Conservation (phyloP, 371 early-diverging fungal genomes). For the Syncephalis plumigaleata region DNA sequence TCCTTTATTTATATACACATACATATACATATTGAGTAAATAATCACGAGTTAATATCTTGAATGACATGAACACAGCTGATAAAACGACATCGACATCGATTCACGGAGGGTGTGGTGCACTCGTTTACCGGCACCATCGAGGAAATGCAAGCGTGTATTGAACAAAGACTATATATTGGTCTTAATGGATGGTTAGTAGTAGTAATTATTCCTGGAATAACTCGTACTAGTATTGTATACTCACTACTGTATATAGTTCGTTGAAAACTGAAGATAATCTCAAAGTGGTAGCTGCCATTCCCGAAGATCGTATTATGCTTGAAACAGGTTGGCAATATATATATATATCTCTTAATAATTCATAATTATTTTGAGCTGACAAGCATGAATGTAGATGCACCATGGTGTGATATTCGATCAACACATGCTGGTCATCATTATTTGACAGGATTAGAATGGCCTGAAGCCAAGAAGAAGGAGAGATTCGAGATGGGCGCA, state of each 20-base stretch:
- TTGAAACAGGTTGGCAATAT: slow-evolving; percentile 63
- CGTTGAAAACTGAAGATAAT: slow-evolving; percentile 78
- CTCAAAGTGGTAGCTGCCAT: slow-evolving; percentile 59
- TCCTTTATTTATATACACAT: slow-evolving; percentile 7
- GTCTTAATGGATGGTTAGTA: slow-evolving; percentile 83
- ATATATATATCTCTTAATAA: neutral
- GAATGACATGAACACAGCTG: slow-evolving; percentile 11
- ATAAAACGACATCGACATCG: slow-evolving; percentile 37
- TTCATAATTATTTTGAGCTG: neutral
- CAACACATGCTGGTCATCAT: slow-evolving; percentile 62
- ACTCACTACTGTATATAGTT: slow-evolving; percentile 18
- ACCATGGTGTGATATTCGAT: slow-evolving; percentile 89
- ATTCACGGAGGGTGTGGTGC: slow-evolving; percentile 80
- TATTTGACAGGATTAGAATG: neutral
- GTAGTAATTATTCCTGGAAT: too few relatives aligned
- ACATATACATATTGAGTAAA: neutral
- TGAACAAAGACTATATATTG: slow-evolving; percentile 77
- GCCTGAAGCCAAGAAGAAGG: slow-evolving; percentile 38
- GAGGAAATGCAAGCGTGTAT: slow-evolving; percentile 59
- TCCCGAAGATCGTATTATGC: slow-evolving; percentile 66
- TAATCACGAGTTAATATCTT: too few relatives aligned
- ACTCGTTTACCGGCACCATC: slow-evolving; percentile 76
- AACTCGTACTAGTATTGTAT: too few relatives aligned
- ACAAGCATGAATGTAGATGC: slow-evolving; percentile 31
- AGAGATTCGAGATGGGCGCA: slow-evolving; percentile 46